phyloP scores from a whole-genome alignment of 2,329 filamentous ascomycete genomes.

The Cadophora malorum region DNA sequence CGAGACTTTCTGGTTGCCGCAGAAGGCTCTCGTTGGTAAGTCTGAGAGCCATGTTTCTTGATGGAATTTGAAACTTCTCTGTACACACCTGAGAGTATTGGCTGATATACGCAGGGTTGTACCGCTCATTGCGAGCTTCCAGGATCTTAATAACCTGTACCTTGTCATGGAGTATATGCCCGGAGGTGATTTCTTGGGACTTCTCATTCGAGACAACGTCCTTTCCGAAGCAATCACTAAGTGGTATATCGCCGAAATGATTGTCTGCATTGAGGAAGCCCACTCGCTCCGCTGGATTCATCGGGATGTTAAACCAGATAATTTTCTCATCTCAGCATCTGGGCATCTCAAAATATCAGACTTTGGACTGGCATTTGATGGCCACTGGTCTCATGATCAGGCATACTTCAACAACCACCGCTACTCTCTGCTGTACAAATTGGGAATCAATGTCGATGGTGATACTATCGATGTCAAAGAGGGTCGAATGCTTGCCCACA shows the following conservation, averaged over 20 bases:
- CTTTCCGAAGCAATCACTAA: conserved; percentile 79
- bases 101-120: conserved; percentile 67
- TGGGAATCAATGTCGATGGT: conserved; percentile 76
- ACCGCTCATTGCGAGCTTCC: conserved; percentile 85
- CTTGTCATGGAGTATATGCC: conserved; percentile 99
- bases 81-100: background rate
- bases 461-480: conserved; percentile 67
- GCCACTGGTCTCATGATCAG: conserved; percentile 92
- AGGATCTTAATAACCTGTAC: conserved; percentile 84
- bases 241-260: conserved; percentile 96
- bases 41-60: background rate
- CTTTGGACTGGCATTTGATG: conserved; percentile 94
- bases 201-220: conserved; percentile 84
- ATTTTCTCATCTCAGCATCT: conserved; percentile 87
- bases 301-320: conserved; percentile 95
- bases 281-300: conserved; percentile 91
- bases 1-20: conserved; percentile 90
- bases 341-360: conserved; percentile 96
- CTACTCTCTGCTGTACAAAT: conserved; percentile 76
- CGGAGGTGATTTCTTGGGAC: conserved; percentile 88
- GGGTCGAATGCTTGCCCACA: conserved; percentile 52
- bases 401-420: conserved; percentile 85
- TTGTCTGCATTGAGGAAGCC: conserved; percentile 90
- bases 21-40: conserved; percentile 80
- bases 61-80: background rate